A percentile compares a stretch with the other conserved stretches of the same genome.
These are phyloP conservation scores for Globisporangium lucens DNA, from an alignment of 352 stramenopile genomes.

Conservation along the genomic window DNA sequence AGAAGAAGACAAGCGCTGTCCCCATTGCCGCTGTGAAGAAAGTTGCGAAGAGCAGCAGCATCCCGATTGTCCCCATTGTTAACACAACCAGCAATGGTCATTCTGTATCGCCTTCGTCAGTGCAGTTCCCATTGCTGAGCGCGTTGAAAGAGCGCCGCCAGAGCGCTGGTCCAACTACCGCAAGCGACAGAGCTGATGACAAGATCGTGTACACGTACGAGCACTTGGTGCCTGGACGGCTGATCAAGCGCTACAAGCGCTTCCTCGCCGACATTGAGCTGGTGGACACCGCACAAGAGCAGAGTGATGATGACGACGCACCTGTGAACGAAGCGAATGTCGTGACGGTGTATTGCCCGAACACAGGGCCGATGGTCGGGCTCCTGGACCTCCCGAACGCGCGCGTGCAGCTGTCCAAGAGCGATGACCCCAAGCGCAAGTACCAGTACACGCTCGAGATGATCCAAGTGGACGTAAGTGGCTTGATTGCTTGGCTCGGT, in stretches of 20 bases:
- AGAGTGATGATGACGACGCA: background rate
- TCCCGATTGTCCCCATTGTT: conserved; percentile 9
- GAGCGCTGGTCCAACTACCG: background rate
- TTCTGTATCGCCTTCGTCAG: background rate
- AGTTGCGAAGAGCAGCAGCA: background rate
- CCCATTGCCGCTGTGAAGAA: background rate
- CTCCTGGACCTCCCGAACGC: conserved; percentile 65
- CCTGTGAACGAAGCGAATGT: conserved; percentile 19
- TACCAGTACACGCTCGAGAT: conserved; percentile 85
- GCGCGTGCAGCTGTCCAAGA: conserved; percentile 76
- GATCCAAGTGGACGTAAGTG: conserved; percentile 74
- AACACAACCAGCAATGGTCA: background rate
- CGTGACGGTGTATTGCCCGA: conserved; percentile 80
- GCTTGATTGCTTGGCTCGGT: background rate
- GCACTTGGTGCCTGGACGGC: conserved; percentile 44
- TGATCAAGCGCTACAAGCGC: conserved; percentile 79
- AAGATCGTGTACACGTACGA: conserved; percentile 51
- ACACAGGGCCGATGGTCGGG: conserved; percentile 80
- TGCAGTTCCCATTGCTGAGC: conserved; percentile 21
- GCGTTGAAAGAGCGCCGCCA: conserved; percentile 25
- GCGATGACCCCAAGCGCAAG: conserved; percentile 71
- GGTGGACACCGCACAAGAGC: background rate
- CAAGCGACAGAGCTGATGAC: background rate
- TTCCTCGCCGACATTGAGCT: conserved; percentile 82
- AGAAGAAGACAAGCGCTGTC: background rate